Evolutionary conservation across 805 yeast genomes (phyloP).

Genomic region (Zygosaccharomyces bailii): DNA sequence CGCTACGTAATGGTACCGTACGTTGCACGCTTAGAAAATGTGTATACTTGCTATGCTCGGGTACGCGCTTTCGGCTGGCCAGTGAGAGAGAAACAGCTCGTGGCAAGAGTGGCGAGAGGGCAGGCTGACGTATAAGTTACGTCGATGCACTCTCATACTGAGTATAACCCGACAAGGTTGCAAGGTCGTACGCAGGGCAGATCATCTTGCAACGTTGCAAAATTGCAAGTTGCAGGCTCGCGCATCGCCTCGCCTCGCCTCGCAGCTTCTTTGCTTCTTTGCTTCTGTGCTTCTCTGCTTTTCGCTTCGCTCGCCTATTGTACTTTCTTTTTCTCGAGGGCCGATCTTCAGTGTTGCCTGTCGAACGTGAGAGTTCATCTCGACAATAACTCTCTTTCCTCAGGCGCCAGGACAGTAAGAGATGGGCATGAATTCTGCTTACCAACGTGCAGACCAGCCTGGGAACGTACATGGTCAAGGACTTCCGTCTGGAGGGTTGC

Average conservation of each 20-base stretch:
- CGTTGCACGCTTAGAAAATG: not conserved
- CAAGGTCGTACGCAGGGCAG: too few relatives aligned
- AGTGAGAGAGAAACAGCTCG: too few relatives aligned
- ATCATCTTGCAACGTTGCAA: too few relatives aligned
- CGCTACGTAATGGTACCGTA: too few relatives aligned
- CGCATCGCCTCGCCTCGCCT: not conserved
- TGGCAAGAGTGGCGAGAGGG: too few relatives aligned
- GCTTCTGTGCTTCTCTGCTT: not conserved
- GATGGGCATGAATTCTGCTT: not conserved
- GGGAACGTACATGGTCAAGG: not conserved
- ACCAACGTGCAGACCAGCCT: not conserved
- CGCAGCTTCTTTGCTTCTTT: constrained; percentile 1
- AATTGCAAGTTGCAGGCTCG: not conserved
- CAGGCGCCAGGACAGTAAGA: not conserved
- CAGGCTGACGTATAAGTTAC: too few relatives aligned
- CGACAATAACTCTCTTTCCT: not conserved
- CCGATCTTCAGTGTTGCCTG: constrained; percentile 1
- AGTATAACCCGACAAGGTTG: too few relatives aligned
- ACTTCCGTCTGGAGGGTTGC: not conserved
- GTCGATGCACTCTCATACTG: too few relatives aligned
- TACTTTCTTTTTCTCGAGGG: not conserved
- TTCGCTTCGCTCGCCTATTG: not conserved
- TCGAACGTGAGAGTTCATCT: not conserved
- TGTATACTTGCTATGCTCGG: too few relatives aligned
- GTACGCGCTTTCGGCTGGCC: too few relatives aligned